Conservation (phyloP, 2,329 filamentous ascomycete species). For the Ambrosiella cleistominuta region DNA sequence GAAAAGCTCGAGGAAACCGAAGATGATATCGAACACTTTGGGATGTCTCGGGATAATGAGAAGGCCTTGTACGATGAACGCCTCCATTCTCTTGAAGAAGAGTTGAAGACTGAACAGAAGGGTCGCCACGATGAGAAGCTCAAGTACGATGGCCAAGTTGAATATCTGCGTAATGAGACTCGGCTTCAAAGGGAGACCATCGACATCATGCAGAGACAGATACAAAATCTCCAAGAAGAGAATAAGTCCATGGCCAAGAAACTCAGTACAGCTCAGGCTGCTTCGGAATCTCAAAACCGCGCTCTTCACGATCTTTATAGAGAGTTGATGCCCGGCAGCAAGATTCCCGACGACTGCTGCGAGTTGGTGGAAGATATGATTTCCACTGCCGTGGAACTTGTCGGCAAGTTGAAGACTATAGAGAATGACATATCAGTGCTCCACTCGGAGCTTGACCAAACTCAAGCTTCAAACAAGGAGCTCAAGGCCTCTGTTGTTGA, state of each 20-base stretch:
- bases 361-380: conserved; percentile 44
- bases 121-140: conserved; percentile 39
- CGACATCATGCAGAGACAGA: conserved; percentile 38
- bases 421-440: conserved; percentile 43
- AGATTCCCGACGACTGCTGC: conserved; percentile 35
- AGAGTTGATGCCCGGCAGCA: conserved; percentile 36
- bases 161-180: conserved; percentile 43
- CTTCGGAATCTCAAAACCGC: conserved; percentile 32
- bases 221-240: conserved; percentile 38
- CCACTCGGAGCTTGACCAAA: conserved; percentile 44
- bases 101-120: conserved; percentile 47
- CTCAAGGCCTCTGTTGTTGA: conserved; percentile 39
- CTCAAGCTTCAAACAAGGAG: conserved; percentile 35
- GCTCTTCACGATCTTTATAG: conserved; percentile 41
- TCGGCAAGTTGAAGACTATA: conserved; percentile 40
- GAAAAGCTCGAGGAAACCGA: conserved; percentile 72
- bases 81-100: conserved; percentile 48
- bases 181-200: conserved; percentile 41
- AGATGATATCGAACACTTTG: conserved; percentile 73
- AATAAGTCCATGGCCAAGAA: conserved; percentile 32
- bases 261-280: conserved; percentile 32
- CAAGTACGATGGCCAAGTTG: conserved; percentile 43
- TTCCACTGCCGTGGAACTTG: conserved; percentile 37
- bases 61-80: conserved; percentile 52
- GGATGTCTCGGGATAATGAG: conserved; percentile 70